Evolutionary conservation across 1,284 basidiomycete species (phyloP).

Genomic region (Phlebopus sp.): DNA sequence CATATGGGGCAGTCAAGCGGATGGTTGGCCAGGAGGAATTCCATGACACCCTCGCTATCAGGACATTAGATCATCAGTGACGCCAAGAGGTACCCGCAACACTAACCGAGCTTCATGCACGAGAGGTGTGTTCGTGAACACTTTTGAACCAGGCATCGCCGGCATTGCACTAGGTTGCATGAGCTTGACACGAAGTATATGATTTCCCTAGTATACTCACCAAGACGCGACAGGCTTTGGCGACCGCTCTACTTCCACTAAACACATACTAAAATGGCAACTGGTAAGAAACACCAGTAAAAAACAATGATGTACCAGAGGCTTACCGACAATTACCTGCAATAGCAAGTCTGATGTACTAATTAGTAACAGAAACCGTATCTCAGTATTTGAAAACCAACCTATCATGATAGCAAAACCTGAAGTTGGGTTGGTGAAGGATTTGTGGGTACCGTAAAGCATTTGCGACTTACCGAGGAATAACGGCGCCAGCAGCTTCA

Average conservation of each 20-base stretch:
- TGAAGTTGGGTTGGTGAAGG: constrained; percentile 27
- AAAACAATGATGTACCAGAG: not conserved
- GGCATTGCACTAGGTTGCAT: constrained; percentile 79
- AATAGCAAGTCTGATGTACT: constrained; percentile 67
- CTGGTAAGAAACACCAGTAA: constrained; percentile 7
- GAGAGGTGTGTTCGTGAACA: constrained; percentile 93
- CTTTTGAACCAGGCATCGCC: constrained; percentile 94
- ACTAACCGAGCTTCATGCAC: constrained; percentile 91
- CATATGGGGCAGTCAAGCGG: constrained; percentile 98
- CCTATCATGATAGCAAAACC: constrained; percentile 95
- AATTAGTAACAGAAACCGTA: constrained; percentile 16
- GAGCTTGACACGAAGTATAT: too few relatives aligned
- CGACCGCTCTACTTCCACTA: constrained; percentile 95
- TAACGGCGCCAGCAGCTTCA: constrained; percentile 76
- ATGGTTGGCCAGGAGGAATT: constrained; percentile 96
- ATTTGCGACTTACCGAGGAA: constrained; percentile 59
- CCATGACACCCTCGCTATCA: constrained; percentile 93
- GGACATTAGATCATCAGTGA: constrained; percentile 14
- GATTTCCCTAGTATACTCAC: constrained; percentile 40
- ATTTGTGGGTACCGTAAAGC: not conserved
- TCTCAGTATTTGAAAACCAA: constrained; percentile 29
- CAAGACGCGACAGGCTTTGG: constrained; percentile 91
- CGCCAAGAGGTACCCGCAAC: not conserved
- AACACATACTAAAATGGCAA: constrained; percentile 72
- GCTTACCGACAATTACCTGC: constrained; percentile 92